Conservation (phyloP, 495 filamentous ascomycete genomes). For the Neurospora sp. region DNA sequence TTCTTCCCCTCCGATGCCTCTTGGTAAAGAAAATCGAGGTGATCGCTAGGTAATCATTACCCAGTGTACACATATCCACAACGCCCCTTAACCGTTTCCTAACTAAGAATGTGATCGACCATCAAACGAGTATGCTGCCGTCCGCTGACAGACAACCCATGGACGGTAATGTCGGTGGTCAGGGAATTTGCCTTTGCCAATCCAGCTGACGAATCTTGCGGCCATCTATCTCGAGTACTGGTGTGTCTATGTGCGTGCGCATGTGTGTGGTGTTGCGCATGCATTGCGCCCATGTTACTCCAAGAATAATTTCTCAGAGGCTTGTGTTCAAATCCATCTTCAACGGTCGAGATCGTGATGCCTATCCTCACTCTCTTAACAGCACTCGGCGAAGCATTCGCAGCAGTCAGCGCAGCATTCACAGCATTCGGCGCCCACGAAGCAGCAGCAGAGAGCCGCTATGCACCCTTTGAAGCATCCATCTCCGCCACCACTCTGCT, state of each 20-base stretch:
- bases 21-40: neutral
- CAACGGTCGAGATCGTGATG: neutral
- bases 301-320: neutral
- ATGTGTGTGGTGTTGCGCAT: neutral
- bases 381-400: slow-evolving; percentile 53
- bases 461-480: slow-evolving; percentile 59
- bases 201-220: neutral
- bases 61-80: neutral
- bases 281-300: neutral
- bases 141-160: neutral
- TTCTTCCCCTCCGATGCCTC: neutral
- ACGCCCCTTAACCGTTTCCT: neutral
- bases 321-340: neutral
- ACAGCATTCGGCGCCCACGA: slow-evolving; percentile 67
- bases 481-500: slow-evolving; percentile 36
- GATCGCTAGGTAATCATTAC: neutral
- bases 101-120: neutral
- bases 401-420: slow-evolving; percentile 66
- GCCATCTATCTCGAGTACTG: neutral
- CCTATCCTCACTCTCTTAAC: slow-evolving; percentile 10
- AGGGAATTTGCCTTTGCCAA: neutral
- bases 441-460: slow-evolving; percentile 65
- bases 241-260: neutral
- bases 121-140: neutral
- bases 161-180: neutral